A percentile compares a stretch with the other conserved stretches of the same genome.
Evolutionary conservation across 495 filamentous ascomycete genomes (phyloP).

Genomic region (Antarctomyces pellizariae): DNA sequence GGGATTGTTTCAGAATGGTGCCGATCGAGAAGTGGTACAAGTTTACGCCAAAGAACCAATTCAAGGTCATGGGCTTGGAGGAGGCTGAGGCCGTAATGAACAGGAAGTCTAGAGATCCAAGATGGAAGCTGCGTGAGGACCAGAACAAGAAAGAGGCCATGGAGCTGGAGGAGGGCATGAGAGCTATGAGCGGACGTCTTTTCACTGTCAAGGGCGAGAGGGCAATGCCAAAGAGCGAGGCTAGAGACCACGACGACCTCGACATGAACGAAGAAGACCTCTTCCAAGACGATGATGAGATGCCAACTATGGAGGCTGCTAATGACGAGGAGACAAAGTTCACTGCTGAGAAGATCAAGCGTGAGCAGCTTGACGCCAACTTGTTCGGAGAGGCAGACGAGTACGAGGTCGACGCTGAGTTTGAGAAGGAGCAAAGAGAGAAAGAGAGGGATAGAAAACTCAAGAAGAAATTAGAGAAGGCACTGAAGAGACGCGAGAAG

Average conservation of each 20-base stretch:
- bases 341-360: constrained; percentile 62
- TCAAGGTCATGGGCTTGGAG: constrained; percentile 59
- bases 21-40: constrained; percentile 91
- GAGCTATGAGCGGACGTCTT: constrained; percentile 19
- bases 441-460: constrained; percentile 39
- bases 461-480: constrained; percentile 56
- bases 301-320: constrained; percentile 52
- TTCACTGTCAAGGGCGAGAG: constrained; percentile 26
- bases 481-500: constrained; percentile 60
- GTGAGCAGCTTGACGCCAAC: constrained; percentile 71
- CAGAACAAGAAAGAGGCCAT: constrained; percentile 28
- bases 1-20: constrained; percentile 52
- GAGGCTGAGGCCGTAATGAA: constrained; percentile 64
- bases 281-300: constrained; percentile 80
- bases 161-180: constrained; percentile 25
- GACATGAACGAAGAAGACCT: constrained; percentile 30
- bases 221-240: constrained; percentile 23
- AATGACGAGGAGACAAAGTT: constrained; percentile 70
- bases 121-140: constrained; percentile 54
- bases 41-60: constrained; percentile 61
- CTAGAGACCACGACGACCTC: constrained; percentile 30
- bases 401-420: constrained; percentile 63
- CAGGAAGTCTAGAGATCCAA: constrained; percentile 42
- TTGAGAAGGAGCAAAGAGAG: constrained; percentile 42
- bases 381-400: constrained; percentile 69